phyloP scores from a whole-genome alignment of 805 yeast species.

The Nakazawaea anatomiae region DNA sequence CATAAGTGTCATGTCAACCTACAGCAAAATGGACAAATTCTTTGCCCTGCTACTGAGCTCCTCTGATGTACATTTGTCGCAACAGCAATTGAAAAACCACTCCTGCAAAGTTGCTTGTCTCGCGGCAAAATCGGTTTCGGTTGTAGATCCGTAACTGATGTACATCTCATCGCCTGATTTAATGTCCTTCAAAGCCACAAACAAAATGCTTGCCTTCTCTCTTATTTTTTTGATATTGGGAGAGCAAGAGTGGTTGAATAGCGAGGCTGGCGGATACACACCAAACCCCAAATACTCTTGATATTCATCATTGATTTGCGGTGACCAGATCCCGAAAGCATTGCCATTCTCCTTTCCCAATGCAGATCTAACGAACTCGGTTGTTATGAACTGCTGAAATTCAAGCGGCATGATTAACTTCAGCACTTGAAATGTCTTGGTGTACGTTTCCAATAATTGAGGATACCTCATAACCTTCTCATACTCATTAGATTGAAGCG shows the following conservation, averaged over 20 bases:
- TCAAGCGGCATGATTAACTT: constrained; percentile 29
- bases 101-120: constrained; percentile 38
- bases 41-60: neutral
- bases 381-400: constrained; percentile 30
- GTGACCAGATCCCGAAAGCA: constrained; percentile 61
- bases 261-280: constrained; percentile 58
- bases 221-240: constrained; percentile 51
- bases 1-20: too few relatives aligned
- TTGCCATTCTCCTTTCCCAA: constrained; percentile 60
- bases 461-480: constrained; percentile 42
- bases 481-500: constrained; percentile 47
- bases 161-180: constrained; percentile 42
- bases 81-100: constrained; percentile 59
- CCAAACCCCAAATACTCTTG: constrained; percentile 55
- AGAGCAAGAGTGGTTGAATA: constrained; percentile 59
- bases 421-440: constrained; percentile 42
- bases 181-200: constrained; percentile 36
- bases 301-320: constrained; percentile 30
- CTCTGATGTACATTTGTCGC: constrained; percentile 33
- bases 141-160: constrained; percentile 54
- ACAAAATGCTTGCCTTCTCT: constrained; percentile 30
- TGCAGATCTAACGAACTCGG: constrained; percentile 35
- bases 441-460: constrained; percentile 39
- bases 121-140: constrained; percentile 30
- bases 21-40: too few relatives aligned